A percentile compares a stretch with the other conserved stretches of the same genome.
These are phyloP conservation scores for Coprinopsis sp. DNA, from an alignment of 768 basidiomycete genomes.

Conservation along the genomic window DNA sequence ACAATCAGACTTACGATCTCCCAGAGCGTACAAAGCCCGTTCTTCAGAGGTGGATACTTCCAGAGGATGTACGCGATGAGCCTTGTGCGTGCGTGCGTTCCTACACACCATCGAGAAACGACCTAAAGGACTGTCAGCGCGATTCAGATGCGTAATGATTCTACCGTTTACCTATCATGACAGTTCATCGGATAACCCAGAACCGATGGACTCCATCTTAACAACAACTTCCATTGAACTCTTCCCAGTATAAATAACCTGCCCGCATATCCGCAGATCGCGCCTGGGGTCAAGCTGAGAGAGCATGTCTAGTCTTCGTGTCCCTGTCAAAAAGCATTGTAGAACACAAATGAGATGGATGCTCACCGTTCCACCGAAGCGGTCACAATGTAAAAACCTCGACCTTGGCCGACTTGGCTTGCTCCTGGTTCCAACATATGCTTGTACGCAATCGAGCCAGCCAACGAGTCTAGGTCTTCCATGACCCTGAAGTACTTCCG, in stretches of 20 bases:
- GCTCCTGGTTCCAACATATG: conserved; percentile 69
- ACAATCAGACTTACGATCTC: conserved; percentile 48
- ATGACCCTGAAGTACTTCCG: conserved; percentile 43
- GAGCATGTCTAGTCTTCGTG: conserved; percentile 60
- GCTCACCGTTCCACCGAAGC: conserved; percentile 74
- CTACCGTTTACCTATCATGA: conserved; percentile 52
- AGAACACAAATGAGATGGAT: neutral
- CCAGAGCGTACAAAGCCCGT: conserved; percentile 54
- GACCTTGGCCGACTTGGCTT: conserved; percentile 48
- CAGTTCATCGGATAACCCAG: conserved; percentile 50
- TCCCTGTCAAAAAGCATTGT: neutral
- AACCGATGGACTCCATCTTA: conserved; percentile 66
- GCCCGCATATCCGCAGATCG: conserved; percentile 72
- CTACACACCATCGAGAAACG: conserved; percentile 90
- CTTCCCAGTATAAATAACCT: conserved; percentile 72
- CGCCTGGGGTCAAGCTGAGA: conserved; percentile 51
- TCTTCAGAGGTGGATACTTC: conserved; percentile 59
- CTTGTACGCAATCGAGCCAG: conserved; percentile 80
- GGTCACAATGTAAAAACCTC: conserved; percentile 79
- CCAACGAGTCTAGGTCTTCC: conserved; percentile 82
- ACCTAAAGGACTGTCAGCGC: too few species aligned
- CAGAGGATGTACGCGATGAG: conserved; percentile 61
- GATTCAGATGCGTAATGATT: neutral
- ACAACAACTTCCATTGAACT: conserved; percentile 86
- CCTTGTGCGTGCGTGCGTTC: conserved; percentile 60